Conservation (phyloP, 2,329 filamentous ascomycete species). For the Laburnicola sp. region DNA sequence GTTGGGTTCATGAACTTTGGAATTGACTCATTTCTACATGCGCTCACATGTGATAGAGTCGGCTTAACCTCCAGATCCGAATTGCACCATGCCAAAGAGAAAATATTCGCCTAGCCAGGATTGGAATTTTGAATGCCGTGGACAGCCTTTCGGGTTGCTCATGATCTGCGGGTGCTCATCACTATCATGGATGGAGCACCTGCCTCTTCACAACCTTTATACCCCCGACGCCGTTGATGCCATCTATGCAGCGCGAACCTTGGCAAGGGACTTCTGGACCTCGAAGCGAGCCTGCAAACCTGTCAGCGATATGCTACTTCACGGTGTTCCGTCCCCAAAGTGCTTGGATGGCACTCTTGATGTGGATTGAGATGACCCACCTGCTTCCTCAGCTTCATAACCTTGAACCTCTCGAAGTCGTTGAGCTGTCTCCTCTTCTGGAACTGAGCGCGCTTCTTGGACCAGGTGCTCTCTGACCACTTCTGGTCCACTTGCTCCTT, state of each 20-base stretch:
- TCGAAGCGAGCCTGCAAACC: slow-evolving; percentile 75
- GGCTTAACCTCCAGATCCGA: slow-evolving; percentile 46
- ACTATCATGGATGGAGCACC: slow-evolving; percentile 37
- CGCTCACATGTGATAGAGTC: slow-evolving; percentile 43
- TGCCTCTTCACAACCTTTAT: slow-evolving; percentile 19
- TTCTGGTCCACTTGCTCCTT: slow-evolving; percentile 88
- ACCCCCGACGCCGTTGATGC: slow-evolving; percentile 31
- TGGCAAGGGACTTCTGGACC: slow-evolving; percentile 93
- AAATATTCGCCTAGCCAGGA: slow-evolving; percentile 42
- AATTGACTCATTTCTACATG: slow-evolving; percentile 46
- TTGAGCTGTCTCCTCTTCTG: slow-evolving; percentile 87
- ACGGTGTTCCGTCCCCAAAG: background rate
- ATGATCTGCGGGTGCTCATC: slow-evolving; percentile 45
- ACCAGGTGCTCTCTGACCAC: slow-evolving; percentile 89
- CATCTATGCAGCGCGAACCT: slow-evolving; percentile 62
- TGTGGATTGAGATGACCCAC: slow-evolving; percentile 54
- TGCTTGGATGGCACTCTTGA: background rate
- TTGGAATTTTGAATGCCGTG: slow-evolving; percentile 47
- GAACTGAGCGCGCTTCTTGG: slow-evolving; percentile 86
- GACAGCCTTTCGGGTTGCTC: slow-evolving; percentile 43
- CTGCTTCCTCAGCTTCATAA: slow-evolving; percentile 99
- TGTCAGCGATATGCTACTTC: slow-evolving; percentile 21
- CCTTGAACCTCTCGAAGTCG: slow-evolving; percentile 99
- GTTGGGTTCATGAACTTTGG: slow-evolving; percentile 45
- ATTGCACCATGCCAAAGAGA: slow-evolving; percentile 47